A percentile compares a stretch with the other conserved stretches of the same genome.
These are phyloP conservation scores for Aspergillus hancockii DNA, from an alignment of 495 filamentous ascomycete genomes.

Conservation along the genomic window DNA sequence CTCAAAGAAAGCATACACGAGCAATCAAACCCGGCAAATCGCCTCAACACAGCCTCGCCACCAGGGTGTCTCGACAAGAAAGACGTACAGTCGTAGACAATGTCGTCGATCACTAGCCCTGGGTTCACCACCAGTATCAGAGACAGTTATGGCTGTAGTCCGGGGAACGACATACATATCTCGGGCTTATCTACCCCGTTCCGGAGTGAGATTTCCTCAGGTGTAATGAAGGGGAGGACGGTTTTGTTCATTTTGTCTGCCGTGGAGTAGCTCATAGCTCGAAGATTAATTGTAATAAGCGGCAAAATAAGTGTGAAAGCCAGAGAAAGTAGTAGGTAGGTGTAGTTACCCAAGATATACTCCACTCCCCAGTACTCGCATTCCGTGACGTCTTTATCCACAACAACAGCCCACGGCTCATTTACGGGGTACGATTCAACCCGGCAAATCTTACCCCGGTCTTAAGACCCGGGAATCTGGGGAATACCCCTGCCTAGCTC, in stretches of 20 bases:
- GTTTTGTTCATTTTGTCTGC: neutral
- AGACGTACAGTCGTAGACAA: slow-evolving; percentile 4
- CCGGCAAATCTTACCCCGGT: neutral
- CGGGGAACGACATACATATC: neutral
- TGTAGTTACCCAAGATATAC: too few species aligned
- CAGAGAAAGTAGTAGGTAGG: too few species aligned
- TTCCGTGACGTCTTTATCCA: neutral
- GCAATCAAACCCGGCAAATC: slow-evolving; percentile 5
- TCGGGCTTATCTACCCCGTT: slow-evolving; percentile 5
- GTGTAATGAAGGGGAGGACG: neutral
- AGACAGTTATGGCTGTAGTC: neutral
- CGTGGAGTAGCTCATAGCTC: too few species aligned
- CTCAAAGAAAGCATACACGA: slow-evolving; percentile 1
- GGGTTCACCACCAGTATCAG: neutral
- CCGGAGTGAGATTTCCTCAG: neutral
- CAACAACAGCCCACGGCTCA: neutral
- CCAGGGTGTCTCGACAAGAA: slow-evolving; percentile 2
- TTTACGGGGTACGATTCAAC: neutral
- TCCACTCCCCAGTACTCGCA: too few species aligned
- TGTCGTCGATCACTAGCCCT: slow-evolving; percentile 7
- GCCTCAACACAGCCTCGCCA: slow-evolving; percentile 1
- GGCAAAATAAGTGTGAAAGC: too few species aligned
- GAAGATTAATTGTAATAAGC: too few species aligned
- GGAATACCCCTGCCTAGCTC: neutral
- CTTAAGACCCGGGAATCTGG: neutral